phyloP scores from a whole-genome alignment of 2,329 filamentous ascomycete genomes.

The Ophiocordyceps unilateralis region DNA sequence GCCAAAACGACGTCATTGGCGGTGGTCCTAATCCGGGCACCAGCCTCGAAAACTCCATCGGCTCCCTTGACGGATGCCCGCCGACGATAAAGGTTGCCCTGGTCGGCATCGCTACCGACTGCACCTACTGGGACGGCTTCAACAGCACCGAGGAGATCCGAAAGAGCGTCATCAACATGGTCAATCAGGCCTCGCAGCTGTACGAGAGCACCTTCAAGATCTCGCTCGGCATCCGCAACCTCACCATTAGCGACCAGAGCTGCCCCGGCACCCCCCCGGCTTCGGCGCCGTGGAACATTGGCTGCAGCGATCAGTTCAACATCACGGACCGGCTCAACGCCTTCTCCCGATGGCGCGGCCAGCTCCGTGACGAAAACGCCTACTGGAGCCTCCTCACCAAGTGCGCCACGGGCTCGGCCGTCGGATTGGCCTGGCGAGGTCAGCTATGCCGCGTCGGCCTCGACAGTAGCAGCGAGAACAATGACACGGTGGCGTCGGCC shows the following conservation, averaged over 20 bases:
- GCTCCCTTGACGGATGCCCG: conserved; percentile 69
- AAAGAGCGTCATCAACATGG: conserved; percentile 60
- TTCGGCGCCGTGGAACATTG: conserved; percentile 69
- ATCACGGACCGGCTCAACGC: conserved; percentile 69
- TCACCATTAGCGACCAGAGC: conserved; percentile 57
- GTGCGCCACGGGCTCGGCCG: conserved; percentile 66
- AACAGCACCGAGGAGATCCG: conserved; percentile 42
- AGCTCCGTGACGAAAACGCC: conserved; percentile 61
- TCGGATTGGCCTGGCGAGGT: conserved; percentile 85
- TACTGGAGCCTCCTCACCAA: conserved; percentile 84
- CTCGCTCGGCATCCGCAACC: conserved; percentile 71
- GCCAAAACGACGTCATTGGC: conserved; percentile 51
- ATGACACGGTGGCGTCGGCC: conserved; percentile 64
- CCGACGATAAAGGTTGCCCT: conserved; percentile 80
- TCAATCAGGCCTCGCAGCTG: conserved; percentile 73
- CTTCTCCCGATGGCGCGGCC: conserved; percentile 79
- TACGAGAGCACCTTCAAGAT: conserved; percentile 93
- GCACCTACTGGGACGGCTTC: conserved; percentile 65
- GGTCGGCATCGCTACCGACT: conserved; percentile 84
- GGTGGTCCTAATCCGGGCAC: conserved; percentile 50
- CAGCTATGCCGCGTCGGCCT: conserved; percentile 56
- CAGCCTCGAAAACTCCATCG: conserved; percentile 64
- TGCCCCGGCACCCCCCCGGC: conserved; percentile 55
- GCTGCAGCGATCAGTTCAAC: conserved; percentile 42
- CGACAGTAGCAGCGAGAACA: conserved; percentile 26